A percentile compares a stretch with the other conserved stretches of the same genome.
These are phyloP conservation scores for Podospora conica DNA, from an alignment of 495 filamentous ascomycete genomes.

Conservation along the genomic window DNA sequence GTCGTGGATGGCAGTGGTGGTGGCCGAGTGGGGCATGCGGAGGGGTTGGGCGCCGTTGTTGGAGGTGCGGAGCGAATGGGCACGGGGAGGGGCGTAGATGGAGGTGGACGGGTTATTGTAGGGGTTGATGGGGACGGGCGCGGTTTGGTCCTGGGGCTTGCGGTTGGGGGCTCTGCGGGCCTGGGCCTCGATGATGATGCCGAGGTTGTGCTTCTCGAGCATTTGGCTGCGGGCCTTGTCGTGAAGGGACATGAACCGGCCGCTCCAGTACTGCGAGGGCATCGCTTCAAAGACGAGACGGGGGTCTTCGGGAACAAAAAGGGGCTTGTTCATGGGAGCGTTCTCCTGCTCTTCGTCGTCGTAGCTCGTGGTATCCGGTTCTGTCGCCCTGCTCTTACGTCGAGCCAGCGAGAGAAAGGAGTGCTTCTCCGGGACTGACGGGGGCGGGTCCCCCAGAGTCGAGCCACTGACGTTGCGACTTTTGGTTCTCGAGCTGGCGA, in stretches of 20 bases:
- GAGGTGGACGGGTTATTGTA: slow-evolving; percentile 22
- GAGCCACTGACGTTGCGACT: slow-evolving; percentile 20
- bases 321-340: neutral
- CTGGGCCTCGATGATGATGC: slow-evolving; percentile 23
- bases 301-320: slow-evolving; percentile 8
- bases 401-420: slow-evolving; percentile 3
- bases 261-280: slow-evolving; percentile 46
- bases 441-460: neutral
- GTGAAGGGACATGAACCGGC: slow-evolving; percentile 49
- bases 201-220: slow-evolving; percentile 26
- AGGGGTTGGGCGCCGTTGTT: neutral
- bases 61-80: neutral
- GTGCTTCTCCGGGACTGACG: neutral
- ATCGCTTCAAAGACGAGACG: slow-evolving; percentile 26
- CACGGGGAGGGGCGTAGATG: slow-evolving; percentile 10
- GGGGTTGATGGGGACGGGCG: slow-evolving; percentile 10
- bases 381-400: slow-evolving; percentile 4
- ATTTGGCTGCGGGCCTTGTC: slow-evolving; percentile 47
- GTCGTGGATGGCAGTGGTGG: slow-evolving; percentile 24
- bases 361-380: neutral
- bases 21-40: slow-evolving; percentile 23
- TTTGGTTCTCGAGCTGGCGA: slow-evolving; percentile 15
- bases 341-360: neutral
- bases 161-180: slow-evolving; percentile 16
- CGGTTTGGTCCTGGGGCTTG: slow-evolving; percentile 4